Evolutionary conservation across 2,329 filamentous ascomycete species (phyloP).

Genomic region (Colletotrichum costaricense): DNA sequence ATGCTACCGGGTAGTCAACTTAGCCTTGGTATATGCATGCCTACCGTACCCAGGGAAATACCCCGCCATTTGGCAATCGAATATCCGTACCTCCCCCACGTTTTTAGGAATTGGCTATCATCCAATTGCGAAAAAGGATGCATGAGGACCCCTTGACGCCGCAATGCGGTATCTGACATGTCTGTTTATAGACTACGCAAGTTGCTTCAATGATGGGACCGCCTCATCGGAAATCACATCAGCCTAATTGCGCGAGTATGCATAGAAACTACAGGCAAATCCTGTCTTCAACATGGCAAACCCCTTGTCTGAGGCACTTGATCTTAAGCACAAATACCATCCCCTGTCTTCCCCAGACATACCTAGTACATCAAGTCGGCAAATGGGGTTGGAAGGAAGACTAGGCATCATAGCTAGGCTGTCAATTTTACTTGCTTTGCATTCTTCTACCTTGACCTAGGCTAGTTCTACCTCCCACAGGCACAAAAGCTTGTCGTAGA

Average conservation of each 20-base stretch:
- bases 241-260: background rate
- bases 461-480: slow-evolving; percentile 62
- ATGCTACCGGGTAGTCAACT: background rate
- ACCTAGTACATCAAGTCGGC: background rate
- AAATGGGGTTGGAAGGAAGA: background rate
- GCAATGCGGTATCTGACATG: background rate
- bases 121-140: background rate
- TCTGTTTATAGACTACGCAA: background rate
- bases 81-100: background rate
- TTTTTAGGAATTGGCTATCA: background rate
- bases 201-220: background rate
- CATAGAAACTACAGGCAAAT: background rate
- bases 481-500: slow-evolving; percentile 79
- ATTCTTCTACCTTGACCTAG: background rate
- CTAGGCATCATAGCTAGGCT: background rate
- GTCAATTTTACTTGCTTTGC: background rate
- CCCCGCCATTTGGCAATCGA: background rate
- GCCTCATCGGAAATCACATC: background rate
- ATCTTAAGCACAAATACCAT: background rate
- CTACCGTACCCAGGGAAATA: background rate
- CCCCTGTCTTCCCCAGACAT: background rate
- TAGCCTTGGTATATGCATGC: background rate
- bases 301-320: background rate
- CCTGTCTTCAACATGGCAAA: background rate
- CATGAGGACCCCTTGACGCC: background rate